Evolutionary conservation across 78 protist genomes (phyloP), one percentile per base, ranked within the genome.

Genomic region (Protostelium mycophagum): DNA sequence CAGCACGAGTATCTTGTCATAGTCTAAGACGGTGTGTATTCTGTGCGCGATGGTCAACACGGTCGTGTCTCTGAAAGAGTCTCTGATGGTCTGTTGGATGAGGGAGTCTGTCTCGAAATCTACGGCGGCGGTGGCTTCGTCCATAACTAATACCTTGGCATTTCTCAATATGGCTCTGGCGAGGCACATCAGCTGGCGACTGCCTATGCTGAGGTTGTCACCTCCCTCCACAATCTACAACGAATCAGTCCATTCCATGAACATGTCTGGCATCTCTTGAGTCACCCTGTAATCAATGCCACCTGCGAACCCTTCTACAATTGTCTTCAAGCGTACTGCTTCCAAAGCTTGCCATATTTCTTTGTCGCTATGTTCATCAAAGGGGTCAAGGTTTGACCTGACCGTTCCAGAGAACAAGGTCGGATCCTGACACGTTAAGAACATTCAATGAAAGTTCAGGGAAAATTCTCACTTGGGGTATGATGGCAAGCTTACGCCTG

Each of bases 111-210:
- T 95, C 23, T 91, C 90, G 5, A 88, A 63, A 86, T 97, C 98
- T 34, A 96, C 98, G 0, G 93, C 85, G 0, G 98, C 97, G 16
- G 98, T 97, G 16, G 98, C 98, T 94, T 97, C 98, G 38, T 97
- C 98, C 83, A 97, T 38, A 29, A 96, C 94, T 28, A 96, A 83
- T 36, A 95, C 88, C 28, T 38, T 63, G 37, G 95, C 83, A 83
- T 84, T 86, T 35, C 92, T 37, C 28, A 97, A 93, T 35, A 96
- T 39, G 0, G 98, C 98, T 29, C 99, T 87, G 28, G 96, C 99
- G 35, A 97, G 37, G 93, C 99, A 97, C 35, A 98, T 88, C 63
- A 98, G 93, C 93, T 97, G 99, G 28, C 97, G 89, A 94, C 97
- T 95, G n/a, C 99, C 99, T 10, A 92, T 96, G 28, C 94, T 86